A percentile compares a stretch with the other conserved stretches of the same genome.
phyloP scores from a whole-genome alignment of 352 stramenopile genomes.

The Pythium diclinum region DNA sequence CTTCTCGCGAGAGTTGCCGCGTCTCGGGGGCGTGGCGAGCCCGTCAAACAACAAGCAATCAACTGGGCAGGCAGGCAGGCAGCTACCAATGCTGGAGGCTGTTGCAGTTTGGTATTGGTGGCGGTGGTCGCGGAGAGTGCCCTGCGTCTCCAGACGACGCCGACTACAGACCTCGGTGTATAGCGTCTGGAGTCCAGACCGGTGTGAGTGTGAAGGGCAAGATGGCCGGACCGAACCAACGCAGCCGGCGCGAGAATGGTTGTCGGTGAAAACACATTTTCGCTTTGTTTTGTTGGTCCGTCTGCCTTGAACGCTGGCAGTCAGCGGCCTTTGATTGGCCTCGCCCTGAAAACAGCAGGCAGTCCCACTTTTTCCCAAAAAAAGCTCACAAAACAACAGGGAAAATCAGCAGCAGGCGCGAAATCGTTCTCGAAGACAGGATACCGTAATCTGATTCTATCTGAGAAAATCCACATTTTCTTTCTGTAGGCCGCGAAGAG shows the following conservation, averaged over 20 bases:
- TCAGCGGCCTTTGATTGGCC: constrained; percentile 5
- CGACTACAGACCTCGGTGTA: neutral
- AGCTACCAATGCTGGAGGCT: no score
- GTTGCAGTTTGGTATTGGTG: neutral
- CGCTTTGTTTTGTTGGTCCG: constrained; percentile 12
- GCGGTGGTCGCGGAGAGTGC: neutral
- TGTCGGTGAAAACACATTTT: constrained; percentile 4
- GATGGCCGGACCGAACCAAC: constrained; percentile 3
- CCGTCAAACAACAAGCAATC: neutral
- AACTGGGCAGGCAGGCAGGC: no score
- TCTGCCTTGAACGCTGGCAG: neutral
- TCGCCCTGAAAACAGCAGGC: constrained; percentile 8
- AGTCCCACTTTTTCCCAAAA: neutral
- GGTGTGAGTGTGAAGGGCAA: neutral
- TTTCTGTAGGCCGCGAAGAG: neutral
- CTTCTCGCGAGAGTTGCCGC: neutral
- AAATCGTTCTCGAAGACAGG: neutral
- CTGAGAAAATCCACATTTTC: constrained; percentile 1
- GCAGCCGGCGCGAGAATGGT: constrained; percentile 13
- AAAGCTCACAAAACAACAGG: neutral
- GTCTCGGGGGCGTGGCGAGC: neutral
- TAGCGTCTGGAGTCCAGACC: neutral
- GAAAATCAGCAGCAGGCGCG: neutral
- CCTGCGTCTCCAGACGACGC: neutral
- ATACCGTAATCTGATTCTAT: neutral